Conservation (phyloP, 805 yeast genomes). For the Hanseniaspora taiwanica region DNA sequence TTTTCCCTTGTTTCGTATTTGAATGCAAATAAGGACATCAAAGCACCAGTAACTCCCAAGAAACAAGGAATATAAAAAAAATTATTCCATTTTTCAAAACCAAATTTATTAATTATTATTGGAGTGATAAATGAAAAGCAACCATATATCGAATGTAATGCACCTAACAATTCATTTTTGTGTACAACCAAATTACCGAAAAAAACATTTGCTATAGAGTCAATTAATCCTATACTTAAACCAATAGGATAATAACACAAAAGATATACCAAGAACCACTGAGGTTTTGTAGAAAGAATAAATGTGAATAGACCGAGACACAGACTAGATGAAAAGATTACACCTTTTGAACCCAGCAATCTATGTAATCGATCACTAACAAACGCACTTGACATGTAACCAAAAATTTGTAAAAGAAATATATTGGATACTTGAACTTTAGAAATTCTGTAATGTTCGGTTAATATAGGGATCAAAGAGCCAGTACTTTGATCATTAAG, state of each 20-base stretch:
- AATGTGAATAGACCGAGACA: constrained; percentile 11
- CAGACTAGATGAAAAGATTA: constrained; percentile 13
- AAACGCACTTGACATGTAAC: constrained; percentile 20
- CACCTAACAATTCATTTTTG: constrained; percentile 45
- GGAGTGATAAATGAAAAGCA: constrained; percentile 62
- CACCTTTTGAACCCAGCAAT: constrained; percentile 19
- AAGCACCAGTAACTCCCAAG: constrained; percentile 24
- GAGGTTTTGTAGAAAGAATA: constrained; percentile 15
- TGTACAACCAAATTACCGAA: constrained; percentile 26
- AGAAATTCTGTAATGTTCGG: constrained; percentile 16
- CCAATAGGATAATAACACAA: constrained; percentile 22
- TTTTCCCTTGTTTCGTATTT: constrained; percentile 28
- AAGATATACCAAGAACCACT: constrained; percentile 13
- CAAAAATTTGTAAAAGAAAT: constrained; percentile 20
- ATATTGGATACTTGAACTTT: constrained; percentile 17
- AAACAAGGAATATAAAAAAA: constrained; percentile 23
- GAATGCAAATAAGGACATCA: constrained; percentile 31
- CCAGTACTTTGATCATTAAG: constrained; percentile 24
- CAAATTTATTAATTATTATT: constrained; percentile 38
- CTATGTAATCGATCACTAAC: constrained; percentile 18
- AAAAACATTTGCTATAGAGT: constrained; percentile 22
- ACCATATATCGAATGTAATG: constrained; percentile 59
- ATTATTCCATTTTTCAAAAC: constrained; percentile 19
- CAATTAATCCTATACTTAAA: constrained; percentile 21
- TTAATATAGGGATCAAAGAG: constrained; percentile 21